phyloP scores from a whole-genome alignment of 352 stramenopile species.

The Phytopythium mirpurense region DNA sequence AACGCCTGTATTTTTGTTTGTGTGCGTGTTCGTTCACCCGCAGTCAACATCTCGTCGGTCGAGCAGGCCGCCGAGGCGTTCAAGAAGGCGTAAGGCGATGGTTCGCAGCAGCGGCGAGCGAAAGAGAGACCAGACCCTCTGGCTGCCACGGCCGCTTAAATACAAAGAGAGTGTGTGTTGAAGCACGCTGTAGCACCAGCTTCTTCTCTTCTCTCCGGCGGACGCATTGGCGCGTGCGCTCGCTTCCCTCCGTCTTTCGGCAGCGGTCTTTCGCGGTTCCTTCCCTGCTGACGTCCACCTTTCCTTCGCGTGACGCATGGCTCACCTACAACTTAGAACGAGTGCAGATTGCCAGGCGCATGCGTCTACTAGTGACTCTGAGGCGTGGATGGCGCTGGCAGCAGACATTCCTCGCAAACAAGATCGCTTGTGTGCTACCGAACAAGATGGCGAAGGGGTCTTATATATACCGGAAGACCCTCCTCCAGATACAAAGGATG shows the following conservation, averaged over 20 bases:
- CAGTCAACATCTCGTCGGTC: constrained; percentile 76
- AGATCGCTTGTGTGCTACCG: constrained; percentile 4
- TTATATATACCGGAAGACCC: too few species aligned
- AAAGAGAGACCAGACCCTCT: neutral
- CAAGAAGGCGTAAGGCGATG: constrained; percentile 53
- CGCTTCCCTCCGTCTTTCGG: too few species aligned
- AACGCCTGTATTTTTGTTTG: constrained; percentile 3
- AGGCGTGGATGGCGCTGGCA: too few species aligned
- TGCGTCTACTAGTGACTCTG: too few species aligned
- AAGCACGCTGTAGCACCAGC: neutral
- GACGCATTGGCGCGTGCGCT: neutral
- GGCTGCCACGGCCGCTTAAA: constrained; percentile 1
- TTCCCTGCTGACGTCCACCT: too few species aligned
- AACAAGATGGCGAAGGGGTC: constrained; percentile 16
- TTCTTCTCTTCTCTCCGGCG: neutral
- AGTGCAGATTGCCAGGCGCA: too few species aligned
- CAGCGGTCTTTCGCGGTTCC: too few species aligned
- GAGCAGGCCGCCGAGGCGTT: constrained; percentile 79
- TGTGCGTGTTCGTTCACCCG: neutral
- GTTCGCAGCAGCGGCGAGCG: neutral
- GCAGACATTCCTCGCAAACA: neutral
- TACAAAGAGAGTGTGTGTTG: constrained; percentile 4
- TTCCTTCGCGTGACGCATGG: too few species aligned
- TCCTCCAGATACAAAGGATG: neutral
- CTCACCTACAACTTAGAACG: too few species aligned